Percentiles rank a stretch among this genome's conserved stretches.
These are phyloP conservation scores for Dalbergia oliveri DNA, from an alignment of 306 rosid genomes.

Conservation along the genomic window DNA sequence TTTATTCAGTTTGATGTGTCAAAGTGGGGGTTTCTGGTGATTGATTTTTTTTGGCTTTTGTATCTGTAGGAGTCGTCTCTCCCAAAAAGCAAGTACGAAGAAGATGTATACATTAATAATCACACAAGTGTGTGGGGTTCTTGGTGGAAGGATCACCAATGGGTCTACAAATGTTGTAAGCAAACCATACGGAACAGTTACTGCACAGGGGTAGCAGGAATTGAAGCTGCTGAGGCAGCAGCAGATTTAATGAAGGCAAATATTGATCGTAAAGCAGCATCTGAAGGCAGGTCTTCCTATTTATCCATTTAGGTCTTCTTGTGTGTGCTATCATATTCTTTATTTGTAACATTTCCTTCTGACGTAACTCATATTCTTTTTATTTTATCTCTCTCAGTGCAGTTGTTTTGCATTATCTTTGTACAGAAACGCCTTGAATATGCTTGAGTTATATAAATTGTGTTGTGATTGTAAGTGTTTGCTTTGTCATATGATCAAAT, in stretches of 20 bases:
- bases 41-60: neutral
- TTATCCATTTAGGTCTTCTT: neutral
- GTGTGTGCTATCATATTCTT: neutral
- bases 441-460: neutral
- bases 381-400: neutral
- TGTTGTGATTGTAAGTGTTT: neutral
- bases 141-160: constrained; percentile 84
- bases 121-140: constrained; percentile 74
- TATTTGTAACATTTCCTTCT: neutral
- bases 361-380: neutral
- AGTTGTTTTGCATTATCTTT: constrained; percentile 8
- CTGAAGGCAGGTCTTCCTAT: constrained; percentile 49
- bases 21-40: constrained; percentile 12
- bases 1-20: neutral
- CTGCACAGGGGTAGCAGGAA: constrained; percentile 70
- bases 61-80: constrained; percentile 58
- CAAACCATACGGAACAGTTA: constrained; percentile 66
- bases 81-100: constrained; percentile 67
- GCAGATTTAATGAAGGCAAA: constrained; percentile 69
- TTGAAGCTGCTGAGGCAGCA: constrained; percentile 66
- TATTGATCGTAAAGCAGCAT: constrained; percentile 66
- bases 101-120: constrained; percentile 64
- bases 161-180: constrained; percentile 76
- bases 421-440: neutral
- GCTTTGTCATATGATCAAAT: neutral